phyloP scores from a whole-genome alignment of 2,329 filamentous ascomycete species.

The Fusarium compactum region DNA sequence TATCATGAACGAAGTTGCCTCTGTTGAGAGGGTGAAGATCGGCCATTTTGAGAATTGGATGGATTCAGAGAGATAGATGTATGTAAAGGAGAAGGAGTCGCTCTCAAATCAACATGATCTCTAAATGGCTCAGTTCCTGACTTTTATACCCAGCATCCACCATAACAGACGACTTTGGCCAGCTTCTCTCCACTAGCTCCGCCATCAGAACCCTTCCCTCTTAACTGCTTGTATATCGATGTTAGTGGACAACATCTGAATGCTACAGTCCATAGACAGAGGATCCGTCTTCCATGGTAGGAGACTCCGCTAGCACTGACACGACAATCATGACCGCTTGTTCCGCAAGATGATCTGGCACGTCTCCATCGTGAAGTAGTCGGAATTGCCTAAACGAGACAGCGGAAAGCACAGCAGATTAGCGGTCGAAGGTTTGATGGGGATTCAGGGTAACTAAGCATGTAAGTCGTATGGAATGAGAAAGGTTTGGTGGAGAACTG shows the following conservation, averaged over 20 bases:
- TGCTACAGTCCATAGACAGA: not conserved
- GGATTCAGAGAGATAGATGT: not conserved
- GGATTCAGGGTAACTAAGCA: slow-evolving; percentile 7
- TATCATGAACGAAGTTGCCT: slow-evolving; percentile 45
- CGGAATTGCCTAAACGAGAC: slow-evolving; percentile 24
- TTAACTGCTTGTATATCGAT: slow-evolving; percentile 1
- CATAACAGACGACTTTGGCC: slow-evolving; percentile 1
- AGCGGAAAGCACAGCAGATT: slow-evolving; percentile 3
- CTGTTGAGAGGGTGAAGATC: slow-evolving; percentile 43
- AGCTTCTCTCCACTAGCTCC: slow-evolving; percentile 14
- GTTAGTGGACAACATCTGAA: not conserved
- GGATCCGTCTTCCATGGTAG: not conserved
- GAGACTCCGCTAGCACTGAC: slow-evolving; percentile 6
- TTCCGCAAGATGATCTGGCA: slow-evolving; percentile 27
- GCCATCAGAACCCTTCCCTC: slow-evolving; percentile 4
- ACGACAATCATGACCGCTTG: slow-evolving; percentile 3
- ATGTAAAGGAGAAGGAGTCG: not conserved
- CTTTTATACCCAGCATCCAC: slow-evolving; percentile 16
- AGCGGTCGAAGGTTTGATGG: slow-evolving; percentile 26
- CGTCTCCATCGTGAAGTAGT: slow-evolving; percentile 38
- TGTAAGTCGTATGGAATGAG: slow-evolving; percentile 22
- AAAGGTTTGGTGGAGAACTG: slow-evolving; percentile 29
- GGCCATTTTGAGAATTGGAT: slow-evolving; percentile 27
- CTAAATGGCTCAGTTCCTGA: slow-evolving; percentile 12
- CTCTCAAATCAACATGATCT: not conserved